phyloP scores from a whole-genome alignment of 805 yeast species.

The Sungouiozyma ichnusensis region DNA sequence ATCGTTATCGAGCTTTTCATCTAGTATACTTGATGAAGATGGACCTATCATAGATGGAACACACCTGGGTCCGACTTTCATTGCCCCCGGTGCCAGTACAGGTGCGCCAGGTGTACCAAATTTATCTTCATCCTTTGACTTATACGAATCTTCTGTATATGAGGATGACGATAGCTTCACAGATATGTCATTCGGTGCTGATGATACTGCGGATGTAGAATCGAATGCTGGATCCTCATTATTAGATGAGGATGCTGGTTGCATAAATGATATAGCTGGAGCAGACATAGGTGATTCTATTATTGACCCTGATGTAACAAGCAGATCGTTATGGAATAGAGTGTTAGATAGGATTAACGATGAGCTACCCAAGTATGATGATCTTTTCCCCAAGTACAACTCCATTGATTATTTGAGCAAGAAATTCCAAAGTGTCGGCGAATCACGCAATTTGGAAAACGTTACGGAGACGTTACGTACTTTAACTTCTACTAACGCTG shows the following conservation, averaged over 20 bases:
- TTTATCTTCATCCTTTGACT: not conserved
- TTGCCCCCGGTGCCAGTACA: slow-evolving; percentile 6
- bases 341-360: slow-evolving; percentile 33
- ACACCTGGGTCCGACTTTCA: not conserved
- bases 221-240: slow-evolving; percentile 5
- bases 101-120: not conserved
- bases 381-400: slow-evolving; percentile 44
- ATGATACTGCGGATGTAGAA: slow-evolving; percentile 20
- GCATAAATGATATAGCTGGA: not conserved
- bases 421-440: not conserved
- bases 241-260: slow-evolving; percentile 4
- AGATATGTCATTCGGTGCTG: slow-evolving; percentile 12
- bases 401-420: slow-evolving; percentile 1
- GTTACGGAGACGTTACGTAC: not conserved
- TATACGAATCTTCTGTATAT: not conserved
- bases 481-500: slow-evolving; percentile 2
- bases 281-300: not conserved
- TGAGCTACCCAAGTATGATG: slow-evolving; percentile 63
- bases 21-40: slow-evolving; percentile 20
- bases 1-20: slow-evolving; percentile 20
- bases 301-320: not conserved
- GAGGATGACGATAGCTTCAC: not conserved
- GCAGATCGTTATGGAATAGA: slow-evolving; percentile 29
- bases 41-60: slow-evolving; percentile 26
- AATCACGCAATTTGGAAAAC: not conserved